These are phyloP conservation scores for Rhynchospora breviuscula DNA, from an alignment of 176 grass and related monocot species.

Conservation along the genomic window DNA sequence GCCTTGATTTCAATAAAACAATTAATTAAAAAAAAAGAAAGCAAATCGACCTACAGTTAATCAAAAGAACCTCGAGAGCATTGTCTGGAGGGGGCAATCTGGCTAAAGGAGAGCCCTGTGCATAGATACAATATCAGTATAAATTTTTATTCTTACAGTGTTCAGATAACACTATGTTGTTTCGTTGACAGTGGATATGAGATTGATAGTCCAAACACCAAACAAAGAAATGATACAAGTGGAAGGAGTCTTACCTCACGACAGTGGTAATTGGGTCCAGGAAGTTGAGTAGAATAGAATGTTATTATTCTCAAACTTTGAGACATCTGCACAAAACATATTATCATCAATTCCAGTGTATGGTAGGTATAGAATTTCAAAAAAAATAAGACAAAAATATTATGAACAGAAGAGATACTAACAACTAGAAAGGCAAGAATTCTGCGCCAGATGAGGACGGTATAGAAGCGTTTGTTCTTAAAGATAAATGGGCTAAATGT, in stretches of 20 bases:
- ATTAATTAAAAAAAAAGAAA: slow-evolving; percentile 24
- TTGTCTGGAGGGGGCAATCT: slow-evolving; percentile 75
- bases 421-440: slow-evolving; percentile 95
- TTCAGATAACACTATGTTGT: neutral
- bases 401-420: slow-evolving; percentile 29
- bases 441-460: slow-evolving; percentile 81
- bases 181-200: neutral
- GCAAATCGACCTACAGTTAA: slow-evolving; percentile 60
- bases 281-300: slow-evolving; percentile 96
- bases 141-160: neutral
- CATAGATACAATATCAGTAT: slow-evolving; percentile 9
- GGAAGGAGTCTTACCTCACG: slow-evolving; percentile 59
- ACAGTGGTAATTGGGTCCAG: slow-evolving; percentile 97
- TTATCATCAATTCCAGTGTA: slow-evolving; percentile 18
- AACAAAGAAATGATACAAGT: neutral
- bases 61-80: slow-evolving; percentile 67
- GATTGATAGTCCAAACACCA: neutral
- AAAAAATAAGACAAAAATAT: slow-evolving; percentile 10
- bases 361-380: neutral
- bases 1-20: neutral
- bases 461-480: slow-evolving; percentile 86
- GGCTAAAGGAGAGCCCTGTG: slow-evolving; percentile 70
- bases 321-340: slow-evolving; percentile 48
- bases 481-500: slow-evolving; percentile 96
- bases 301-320: slow-evolving; percentile 92